Evolutionary conservation across 129 eudicot genomes (phyloP).

Genomic region (Logfia minima): DNA sequence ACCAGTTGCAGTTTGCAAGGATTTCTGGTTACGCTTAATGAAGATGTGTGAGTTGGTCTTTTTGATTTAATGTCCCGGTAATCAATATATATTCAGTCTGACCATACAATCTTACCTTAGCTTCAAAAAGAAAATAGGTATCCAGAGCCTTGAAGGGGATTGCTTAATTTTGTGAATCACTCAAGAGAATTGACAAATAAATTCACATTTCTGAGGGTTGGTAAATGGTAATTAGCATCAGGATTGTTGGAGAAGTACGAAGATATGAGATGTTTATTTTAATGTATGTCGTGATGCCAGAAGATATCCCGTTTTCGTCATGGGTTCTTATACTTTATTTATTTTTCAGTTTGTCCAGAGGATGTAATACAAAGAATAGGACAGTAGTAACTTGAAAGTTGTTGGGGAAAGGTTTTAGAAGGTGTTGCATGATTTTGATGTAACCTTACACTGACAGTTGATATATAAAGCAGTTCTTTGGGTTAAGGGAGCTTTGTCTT

Average conservation of each 20-base stretch:
- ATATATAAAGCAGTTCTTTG: background rate
- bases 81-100: background rate
- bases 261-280: background rate
- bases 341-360: background rate
- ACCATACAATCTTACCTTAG: background rate
- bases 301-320: background rate
- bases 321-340: background rate
- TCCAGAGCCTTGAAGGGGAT: background rate
- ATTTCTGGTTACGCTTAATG: background rate
- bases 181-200: background rate
- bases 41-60: background rate
- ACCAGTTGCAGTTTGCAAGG: background rate
- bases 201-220: background rate
- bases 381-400: background rate
- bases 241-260: background rate
- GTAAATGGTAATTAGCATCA: background rate
- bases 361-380: background rate
- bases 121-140: background rate
- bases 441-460: background rate
- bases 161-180: background rate
- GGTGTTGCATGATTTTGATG: constrained; percentile 5
- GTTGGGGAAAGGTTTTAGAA: background rate
- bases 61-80: background rate
- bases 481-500: background rate
- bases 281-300: background rate